Evolutionary conservation across 2,329 filamentous ascomycete species (phyloP), one percentile per base, ranked within the genome.

Genomic region (Calonectria leucothoes): DNA sequence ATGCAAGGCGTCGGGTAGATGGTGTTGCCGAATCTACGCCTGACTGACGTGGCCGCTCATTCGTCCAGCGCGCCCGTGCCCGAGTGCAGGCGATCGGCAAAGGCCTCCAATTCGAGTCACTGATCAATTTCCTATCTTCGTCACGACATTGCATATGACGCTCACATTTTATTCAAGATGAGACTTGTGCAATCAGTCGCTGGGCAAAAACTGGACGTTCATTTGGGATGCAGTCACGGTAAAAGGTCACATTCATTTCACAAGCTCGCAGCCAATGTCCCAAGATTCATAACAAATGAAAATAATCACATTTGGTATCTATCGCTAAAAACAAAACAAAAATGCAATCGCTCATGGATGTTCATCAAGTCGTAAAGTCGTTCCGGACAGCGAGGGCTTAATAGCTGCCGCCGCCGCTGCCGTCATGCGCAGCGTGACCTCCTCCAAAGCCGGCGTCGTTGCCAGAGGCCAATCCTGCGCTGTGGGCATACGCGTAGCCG

Each of bases 351-450:
- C 31, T 61, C 55, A 61, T 61, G 27, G 39, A 61, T 39, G 3
- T 23, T 61, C 55, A 20, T 61, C 20, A 61, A 29, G n/a, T 61
- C 55, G 14, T 61, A 39, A 61, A 39, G 33, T 61, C 55, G 7
- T 48, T 33, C 10, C 29, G 1, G 37, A 27, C 23, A 2, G 27
- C 23, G 23, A 10, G 15, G 8, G 39, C 55, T 39, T 31, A 48
- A 48, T 64, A 64, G 59, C 59, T 48, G 59, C 55, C 35, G 20
- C 55, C 55, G 33, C 55, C 55, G 33, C 55, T 61, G 33, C 59
- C 59, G 29, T 64, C 37, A 64, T 64, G 59, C 6, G 25, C 35
- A 45, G n/a, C 37, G 15, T 64, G 59, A 29, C 29, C n/a, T 39
- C 55, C 55, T 55, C 51, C 51, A 55, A 55, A 61, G 14, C 39